Conservation (phyloP, 1,284 basidiomycete species). For the Ustilago trichophora region DNA sequence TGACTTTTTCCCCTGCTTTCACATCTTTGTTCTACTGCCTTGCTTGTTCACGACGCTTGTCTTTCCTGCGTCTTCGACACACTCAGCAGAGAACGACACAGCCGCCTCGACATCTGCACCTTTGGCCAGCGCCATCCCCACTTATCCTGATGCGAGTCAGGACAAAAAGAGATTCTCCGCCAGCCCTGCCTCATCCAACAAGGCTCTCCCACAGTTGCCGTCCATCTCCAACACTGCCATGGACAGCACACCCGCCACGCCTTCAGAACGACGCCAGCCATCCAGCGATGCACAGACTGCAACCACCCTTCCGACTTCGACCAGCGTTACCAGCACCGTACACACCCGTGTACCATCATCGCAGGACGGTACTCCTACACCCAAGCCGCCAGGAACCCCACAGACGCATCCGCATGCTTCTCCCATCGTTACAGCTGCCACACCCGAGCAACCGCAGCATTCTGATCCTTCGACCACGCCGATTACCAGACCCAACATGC, state of each 20-base stretch:
- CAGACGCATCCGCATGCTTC: conserved; percentile 7
- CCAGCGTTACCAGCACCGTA: conserved; percentile 10
- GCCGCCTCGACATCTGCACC: not conserved
- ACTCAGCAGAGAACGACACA: not conserved
- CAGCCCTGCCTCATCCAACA: conserved; percentile 26
- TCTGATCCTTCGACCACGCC: conserved; percentile 4
- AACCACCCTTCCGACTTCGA: conserved; percentile 4
- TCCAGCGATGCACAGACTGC: conserved; percentile 2
- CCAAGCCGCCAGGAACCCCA: conserved; percentile 22
- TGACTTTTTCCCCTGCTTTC: not conserved
- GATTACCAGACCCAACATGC: not conserved
- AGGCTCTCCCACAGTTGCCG: conserved; percentile 26
- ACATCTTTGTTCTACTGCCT: not conserved
- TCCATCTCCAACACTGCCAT: conserved; percentile 3
- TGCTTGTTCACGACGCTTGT: no score
- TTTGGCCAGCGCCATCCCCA: not conserved
- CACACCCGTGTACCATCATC: conserved; percentile 17
- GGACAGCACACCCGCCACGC: not conserved
- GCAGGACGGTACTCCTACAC: conserved; percentile 19
- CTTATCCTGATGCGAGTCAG: conserved; percentile 3
- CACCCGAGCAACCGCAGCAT: conserved; percentile 29
- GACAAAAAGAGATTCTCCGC: conserved; percentile 12
- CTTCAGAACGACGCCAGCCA: conserved; percentile 7
- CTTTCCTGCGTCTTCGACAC: not conserved
- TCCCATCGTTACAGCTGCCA: conserved; percentile 25